A percentile compares a stretch with the other conserved stretches of the same genome.
Evolutionary conservation across 805 yeast species (phyloP).

Genomic region (Sugiyamaella americana): DNA sequence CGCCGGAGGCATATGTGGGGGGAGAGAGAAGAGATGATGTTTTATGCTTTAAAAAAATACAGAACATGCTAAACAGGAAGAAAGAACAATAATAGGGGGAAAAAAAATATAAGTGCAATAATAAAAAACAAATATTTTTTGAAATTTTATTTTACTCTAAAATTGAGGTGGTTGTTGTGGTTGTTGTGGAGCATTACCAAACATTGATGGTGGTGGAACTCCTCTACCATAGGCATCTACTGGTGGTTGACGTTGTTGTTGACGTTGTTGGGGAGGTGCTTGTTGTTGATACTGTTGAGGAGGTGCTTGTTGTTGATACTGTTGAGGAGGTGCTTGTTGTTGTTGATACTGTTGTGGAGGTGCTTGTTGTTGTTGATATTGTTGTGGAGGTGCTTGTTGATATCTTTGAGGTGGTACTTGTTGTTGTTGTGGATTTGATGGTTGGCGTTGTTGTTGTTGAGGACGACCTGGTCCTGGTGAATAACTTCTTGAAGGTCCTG

Average conservation of each 20-base stretch:
- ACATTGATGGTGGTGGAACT: slow-evolving; percentile 11
- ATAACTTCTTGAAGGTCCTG: slow-evolving; percentile 2
- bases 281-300: slow-evolving; percentile 2
- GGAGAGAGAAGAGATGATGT: no score
- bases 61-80: no score
- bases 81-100: no score
- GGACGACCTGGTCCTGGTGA: slow-evolving; percentile 4
- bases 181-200: slow-evolving; percentile 8
- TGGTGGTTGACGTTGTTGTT: slow-evolving; percentile 3
- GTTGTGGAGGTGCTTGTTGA: not conserved
- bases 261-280: not conserved
- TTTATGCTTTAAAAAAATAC: no score
- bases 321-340: slow-evolving; percentile 5
- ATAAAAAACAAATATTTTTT: no score
- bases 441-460: slow-evolving; percentile 3
- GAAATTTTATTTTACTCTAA: no score
- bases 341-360: slow-evolving; percentile 4
- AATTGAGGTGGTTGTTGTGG: not conserved
- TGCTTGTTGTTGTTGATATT: slow-evolving; percentile 3
- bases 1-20: no score
- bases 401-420: slow-evolving; percentile 4
- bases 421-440: slow-evolving; percentile 9
- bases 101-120: no score
- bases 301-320: slow-evolving; percentile 1
- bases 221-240: not conserved